Conservation (phyloP, 108 stramenopile species). For the Pinguiococcus pyrenoidosus region DNA sequence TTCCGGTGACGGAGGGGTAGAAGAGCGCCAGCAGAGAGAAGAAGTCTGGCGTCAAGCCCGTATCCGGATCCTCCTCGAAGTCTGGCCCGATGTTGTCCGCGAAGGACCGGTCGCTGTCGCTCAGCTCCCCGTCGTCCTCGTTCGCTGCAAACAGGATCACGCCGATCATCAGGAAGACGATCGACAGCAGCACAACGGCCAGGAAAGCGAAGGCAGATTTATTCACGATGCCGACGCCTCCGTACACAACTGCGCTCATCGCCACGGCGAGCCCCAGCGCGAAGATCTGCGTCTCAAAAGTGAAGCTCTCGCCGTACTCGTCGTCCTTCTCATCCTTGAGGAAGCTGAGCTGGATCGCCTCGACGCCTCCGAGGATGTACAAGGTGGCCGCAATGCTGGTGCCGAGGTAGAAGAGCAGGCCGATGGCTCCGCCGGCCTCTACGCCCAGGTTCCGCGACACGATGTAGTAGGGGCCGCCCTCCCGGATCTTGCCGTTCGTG, state of each 20-base stretch:
- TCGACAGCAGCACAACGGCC: slow-evolving; percentile 32
- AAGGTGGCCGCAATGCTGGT: slow-evolving; percentile 45
- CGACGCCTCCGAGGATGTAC: slow-evolving; percentile 59
- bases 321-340: not conserved
- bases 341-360: slow-evolving; percentile 48
- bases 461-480: slow-evolving; percentile 66
- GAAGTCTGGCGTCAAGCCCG: slow-evolving; percentile 47
- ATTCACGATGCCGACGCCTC: slow-evolving; percentile 50
- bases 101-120: slow-evolving; percentile 6
- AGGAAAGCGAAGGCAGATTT: slow-evolving; percentile 40
- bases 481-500: slow-evolving; percentile 56
- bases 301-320: no score
- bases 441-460: slow-evolving; percentile 52
- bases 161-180: slow-evolving; percentile 35
- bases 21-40: slow-evolving; percentile 52
- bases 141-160: slow-evolving; percentile 35
- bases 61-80: slow-evolving; percentile 43
- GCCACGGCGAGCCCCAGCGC: slow-evolving; percentile 24
- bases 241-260: slow-evolving; percentile 32
- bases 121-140: slow-evolving; percentile 17
- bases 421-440: slow-evolving; percentile 51
- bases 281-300: slow-evolving; percentile 35
- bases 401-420: slow-evolving; percentile 57
- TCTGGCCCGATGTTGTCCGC: slow-evolving; percentile 40
- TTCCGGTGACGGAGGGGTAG: slow-evolving; percentile 64